Evolutionary conservation across 345 rosid genomes (phyloP).

Genomic region (Barbarea vulgaris): DNA sequence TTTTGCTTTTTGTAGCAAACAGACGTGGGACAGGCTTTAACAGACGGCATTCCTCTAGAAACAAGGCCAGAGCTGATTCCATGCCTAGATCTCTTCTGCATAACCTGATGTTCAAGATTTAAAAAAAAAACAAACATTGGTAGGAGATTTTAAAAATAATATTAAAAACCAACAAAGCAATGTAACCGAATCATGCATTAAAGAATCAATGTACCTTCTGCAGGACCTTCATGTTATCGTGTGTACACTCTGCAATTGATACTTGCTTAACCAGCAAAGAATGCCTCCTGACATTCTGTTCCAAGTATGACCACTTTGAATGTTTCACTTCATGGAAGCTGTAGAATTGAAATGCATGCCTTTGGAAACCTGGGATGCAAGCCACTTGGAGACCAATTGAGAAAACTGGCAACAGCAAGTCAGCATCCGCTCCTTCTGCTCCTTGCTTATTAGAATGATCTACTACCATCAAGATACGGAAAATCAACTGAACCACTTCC

Average conservation of each 20-base stretch:
- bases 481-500: constrained; percentile 61
- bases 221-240: constrained; percentile 57
- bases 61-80: constrained; percentile 39
- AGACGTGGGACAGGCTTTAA: constrained; percentile 36
- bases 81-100: constrained; percentile 48
- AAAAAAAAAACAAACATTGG: not conserved
- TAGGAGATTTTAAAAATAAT: constrained; percentile 8
- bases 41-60: constrained; percentile 39
- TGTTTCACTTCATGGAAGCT: constrained; percentile 57
- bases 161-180: constrained; percentile 1
- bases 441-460: constrained; percentile 51
- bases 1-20: constrained; percentile 41
- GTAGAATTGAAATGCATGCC: constrained; percentile 66
- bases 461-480: constrained; percentile 57
- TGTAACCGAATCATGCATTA: constrained; percentile 17
- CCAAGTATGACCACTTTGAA: constrained; percentile 66
- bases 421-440: constrained; percentile 51
- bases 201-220: constrained; percentile 49
- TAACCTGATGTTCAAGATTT: constrained; percentile 49
- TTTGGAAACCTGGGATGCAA: constrained; percentile 49
- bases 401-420: constrained; percentile 62
- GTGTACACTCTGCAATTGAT: constrained; percentile 68
- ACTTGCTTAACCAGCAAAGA: constrained; percentile 60
- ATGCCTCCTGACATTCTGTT: constrained; percentile 53
- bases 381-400: constrained; percentile 75